Evolutionary conservation across 768 basidiomycete genomes (phyloP), one percentile per base, ranked within the genome.

Genomic region (Rhodosporidiobolus odoratus): DNA sequence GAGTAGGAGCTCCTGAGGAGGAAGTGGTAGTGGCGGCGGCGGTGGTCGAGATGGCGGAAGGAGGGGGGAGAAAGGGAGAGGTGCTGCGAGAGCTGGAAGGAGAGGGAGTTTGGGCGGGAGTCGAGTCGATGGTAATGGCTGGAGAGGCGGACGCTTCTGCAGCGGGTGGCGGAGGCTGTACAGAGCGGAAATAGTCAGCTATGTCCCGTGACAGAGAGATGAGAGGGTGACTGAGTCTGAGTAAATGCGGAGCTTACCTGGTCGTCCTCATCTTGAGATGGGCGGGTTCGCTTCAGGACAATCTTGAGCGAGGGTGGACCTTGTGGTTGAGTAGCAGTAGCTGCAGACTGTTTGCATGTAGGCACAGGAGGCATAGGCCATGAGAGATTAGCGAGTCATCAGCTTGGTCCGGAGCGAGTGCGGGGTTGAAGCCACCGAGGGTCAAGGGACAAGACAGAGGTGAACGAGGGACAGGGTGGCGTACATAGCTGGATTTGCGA

Each of bases 121-220:
- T 32, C 32, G 63, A 56, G 53, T 57, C 63, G 54, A 56, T 41
- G 23, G 53, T 43, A 17, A 64, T 15, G 63, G 47, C 61, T 17
- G 54, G 54, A 2, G 53, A 32, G 6, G 53, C 4, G 21, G 9
- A 53, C 12, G 43, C 43, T 12, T 53, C 52, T n/a, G 52, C 37
- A 8, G 27, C 35, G 27, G 38, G 4, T 1, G 50, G 37, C 4
- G 52, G 25, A 2, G 52, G 32, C 4, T 5, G 27, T 3, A 25
- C 23, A 35, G 30, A 17, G 23, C 21, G 3, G 9, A 25, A 25
- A 25, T 7, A 35, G 34, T 34, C 30, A 27, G 30, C 38, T 37
- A 2, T 8, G 40, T 16, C 1, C 23, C 6, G 53, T 3, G 54
- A 15, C 15, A 57, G 32, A 37, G 12, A 9, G 4, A 34, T n/a